phyloP scores from a whole-genome alignment of 306 rosid species.

The Cucumis melo region DNA sequence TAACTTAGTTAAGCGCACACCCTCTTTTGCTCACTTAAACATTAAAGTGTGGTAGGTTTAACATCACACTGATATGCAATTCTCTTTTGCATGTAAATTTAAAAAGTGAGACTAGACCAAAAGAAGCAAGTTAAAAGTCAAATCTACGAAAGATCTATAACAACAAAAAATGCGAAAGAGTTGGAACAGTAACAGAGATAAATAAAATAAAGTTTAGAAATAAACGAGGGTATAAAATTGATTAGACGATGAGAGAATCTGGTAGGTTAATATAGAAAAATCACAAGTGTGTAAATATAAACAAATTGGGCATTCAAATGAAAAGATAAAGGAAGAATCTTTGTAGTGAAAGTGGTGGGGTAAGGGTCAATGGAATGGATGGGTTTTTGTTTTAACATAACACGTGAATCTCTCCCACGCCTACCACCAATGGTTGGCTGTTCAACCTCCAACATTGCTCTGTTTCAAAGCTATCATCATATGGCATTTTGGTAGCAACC shows the following conservation, averaged over 20 bases:
- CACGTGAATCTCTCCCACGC: constrained; percentile 6
- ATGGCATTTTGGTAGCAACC: neutral
- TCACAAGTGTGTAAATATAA: neutral
- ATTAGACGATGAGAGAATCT: neutral
- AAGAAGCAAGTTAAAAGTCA: too few relatives aligned
- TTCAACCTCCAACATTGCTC: neutral
- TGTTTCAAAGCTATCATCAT: constrained; percentile 5
- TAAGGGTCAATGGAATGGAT: neutral
- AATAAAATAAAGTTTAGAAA: neutral
- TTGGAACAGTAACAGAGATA: too few relatives aligned
- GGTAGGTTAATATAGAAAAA: neutral
- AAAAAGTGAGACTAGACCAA: too few relatives aligned
- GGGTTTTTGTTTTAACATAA: neutral
- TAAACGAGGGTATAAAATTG: neutral
- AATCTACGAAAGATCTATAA: too few relatives aligned
- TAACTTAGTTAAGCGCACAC: too few relatives aligned
- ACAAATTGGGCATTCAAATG: neutral
- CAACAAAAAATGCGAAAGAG: too few relatives aligned
- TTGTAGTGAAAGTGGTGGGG: neutral
- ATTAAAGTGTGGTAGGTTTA: too few relatives aligned
- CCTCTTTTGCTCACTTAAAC: too few relatives aligned
- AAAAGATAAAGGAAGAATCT: neutral
- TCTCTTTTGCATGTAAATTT: too few relatives aligned
- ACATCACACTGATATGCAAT: too few relatives aligned
- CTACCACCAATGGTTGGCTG: neutral